Base-by-base conservation (phyloP, 345 rosid species). In the Excoecaria agallocha region DNA sequence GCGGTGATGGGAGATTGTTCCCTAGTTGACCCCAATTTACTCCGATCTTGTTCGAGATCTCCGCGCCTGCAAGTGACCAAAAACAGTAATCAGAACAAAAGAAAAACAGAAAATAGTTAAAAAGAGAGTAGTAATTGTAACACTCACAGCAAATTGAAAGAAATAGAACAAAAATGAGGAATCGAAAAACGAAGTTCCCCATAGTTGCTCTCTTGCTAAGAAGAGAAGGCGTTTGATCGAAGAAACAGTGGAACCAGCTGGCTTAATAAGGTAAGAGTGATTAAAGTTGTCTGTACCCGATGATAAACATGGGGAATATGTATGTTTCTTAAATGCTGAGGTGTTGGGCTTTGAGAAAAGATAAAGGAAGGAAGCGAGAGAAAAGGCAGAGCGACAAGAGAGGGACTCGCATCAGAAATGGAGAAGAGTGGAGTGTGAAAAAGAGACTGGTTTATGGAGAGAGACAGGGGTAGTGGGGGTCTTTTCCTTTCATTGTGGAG, bases 1-100 rank as follows among this genome's bases (percentile, higher is more conserved):
- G 3, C 1, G 93, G 89, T 5, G 89, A 55, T 1, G 92, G 97
- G 39, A 91, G 90, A 78, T 91, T 79, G 86, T 89, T 82, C 4
- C 96, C 97, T 24, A 89, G 84, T 74, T 86, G 87, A 10, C 91
- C 94, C 62, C 92, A 93, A 96, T 89, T 90, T 5, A 93, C n/a
- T 13, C 98, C 97, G 35, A 87, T 81, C 39, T 82, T 76, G 72
- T 74, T 81, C 3, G 95, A 84, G 80, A 84, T 72, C 77, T 84
- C 82, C 24, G 81, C 86, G n/a, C 74, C 89, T 84, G 82, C 66
- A 76, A 82, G 0, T 8, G 62, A 20, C 37, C 8, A 62, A 38
- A 39, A 11, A 11, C 6, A 3, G 13, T 20, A 46, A 7, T 6
- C 24, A 38, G 30, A 30, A 30, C 30, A 10, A 8, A 4, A 22